Conservation (phyloP, 192 early-diverging fungal genomes). For the Spinellus fusiger region DNA sequence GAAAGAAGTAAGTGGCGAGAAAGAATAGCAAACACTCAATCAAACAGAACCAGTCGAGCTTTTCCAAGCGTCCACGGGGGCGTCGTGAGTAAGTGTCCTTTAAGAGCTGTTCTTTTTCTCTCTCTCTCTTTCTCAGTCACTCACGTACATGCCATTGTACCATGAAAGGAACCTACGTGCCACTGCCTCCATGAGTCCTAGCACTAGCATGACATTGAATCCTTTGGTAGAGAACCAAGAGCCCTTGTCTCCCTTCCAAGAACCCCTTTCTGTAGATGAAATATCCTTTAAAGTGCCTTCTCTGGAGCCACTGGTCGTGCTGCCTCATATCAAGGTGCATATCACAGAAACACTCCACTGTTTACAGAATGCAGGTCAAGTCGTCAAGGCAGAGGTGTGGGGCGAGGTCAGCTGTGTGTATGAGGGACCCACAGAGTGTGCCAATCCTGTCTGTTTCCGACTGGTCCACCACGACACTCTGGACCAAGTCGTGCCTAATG, state of each 20-base stretch:
- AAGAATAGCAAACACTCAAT: background rate
- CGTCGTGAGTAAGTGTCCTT: constrained; percentile 31
- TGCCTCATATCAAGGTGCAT: constrained; percentile 9
- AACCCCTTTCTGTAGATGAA: too few relatives aligned
- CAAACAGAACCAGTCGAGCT: constrained; percentile 15
- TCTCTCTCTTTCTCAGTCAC: too few relatives aligned
- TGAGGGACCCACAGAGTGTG: constrained; percentile 11
- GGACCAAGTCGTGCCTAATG: constrained; percentile 33
- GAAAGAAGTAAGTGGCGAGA: constrained; percentile 17
- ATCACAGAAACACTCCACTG: constrained; percentile 44
- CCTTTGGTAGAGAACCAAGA: too few relatives aligned
- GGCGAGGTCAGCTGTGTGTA: constrained; percentile 44
- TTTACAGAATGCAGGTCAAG: constrained; percentile 35
- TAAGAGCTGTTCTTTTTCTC: too few relatives aligned
- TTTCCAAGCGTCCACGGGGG: constrained; percentile 22
- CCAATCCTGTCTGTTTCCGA: constrained; percentile 29
- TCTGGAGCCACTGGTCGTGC: background rate
- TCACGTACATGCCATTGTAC: too few relatives aligned
- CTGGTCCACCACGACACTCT: constrained; percentile 25
- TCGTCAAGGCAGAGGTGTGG: constrained; percentile 35
- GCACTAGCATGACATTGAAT: too few relatives aligned
- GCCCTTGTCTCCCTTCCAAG: too few relatives aligned
- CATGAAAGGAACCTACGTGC: too few relatives aligned
- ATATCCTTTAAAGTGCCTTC: too few relatives aligned
- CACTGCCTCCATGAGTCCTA: too few relatives aligned